These are phyloP conservation scores for Chlorella sp. DNA, from an alignment of 139 green algal genomes.

Conservation along the genomic window DNA sequence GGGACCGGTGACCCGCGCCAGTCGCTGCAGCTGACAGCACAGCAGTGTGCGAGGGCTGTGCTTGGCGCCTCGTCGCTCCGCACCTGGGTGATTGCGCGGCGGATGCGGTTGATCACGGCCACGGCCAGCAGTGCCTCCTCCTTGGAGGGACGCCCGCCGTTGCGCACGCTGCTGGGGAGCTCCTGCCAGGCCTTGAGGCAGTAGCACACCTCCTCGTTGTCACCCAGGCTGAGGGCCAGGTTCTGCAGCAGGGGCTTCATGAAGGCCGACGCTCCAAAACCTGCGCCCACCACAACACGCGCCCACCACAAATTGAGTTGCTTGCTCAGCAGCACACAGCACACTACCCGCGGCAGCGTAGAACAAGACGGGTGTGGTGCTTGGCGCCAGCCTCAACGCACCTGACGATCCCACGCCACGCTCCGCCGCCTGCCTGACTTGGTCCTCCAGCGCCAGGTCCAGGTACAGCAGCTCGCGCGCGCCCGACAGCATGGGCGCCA, in stretches of 20 bases:
- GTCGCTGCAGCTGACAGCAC: background rate
- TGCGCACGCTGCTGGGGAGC: constrained; percentile 54
- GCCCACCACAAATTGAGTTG: too few relatives aligned
- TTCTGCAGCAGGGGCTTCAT: constrained; percentile 94
- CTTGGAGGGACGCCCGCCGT: constrained; percentile 51
- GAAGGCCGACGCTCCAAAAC: constrained; percentile 68
- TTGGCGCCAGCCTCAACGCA: constrained; percentile 2
- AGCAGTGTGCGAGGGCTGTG: background rate
- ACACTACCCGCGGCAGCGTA: too few relatives aligned
- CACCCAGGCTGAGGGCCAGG: constrained; percentile 78
- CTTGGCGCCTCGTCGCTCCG: background rate
- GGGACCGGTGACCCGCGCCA: background rate
- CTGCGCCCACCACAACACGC: too few relatives aligned
- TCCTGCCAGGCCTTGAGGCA: constrained; percentile 87
- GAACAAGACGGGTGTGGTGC: too few relatives aligned
- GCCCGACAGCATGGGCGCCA: constrained; percentile 48
- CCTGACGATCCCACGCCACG: constrained; percentile 30
- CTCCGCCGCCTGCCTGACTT: constrained; percentile 59
- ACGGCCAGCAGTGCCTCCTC: constrained; percentile 85
- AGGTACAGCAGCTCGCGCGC: constrained; percentile 92
- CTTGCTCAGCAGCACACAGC: too few relatives aligned
- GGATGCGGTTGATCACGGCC: constrained; percentile 83
- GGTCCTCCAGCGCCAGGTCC: constrained; percentile 91
- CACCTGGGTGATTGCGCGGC: constrained; percentile 60
- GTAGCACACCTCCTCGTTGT: constrained; percentile 97